These are phyloP conservation scores for Russula griseocarnosa DNA, from an alignment of 768 basidiomycete genomes.

Conservation along the genomic window DNA sequence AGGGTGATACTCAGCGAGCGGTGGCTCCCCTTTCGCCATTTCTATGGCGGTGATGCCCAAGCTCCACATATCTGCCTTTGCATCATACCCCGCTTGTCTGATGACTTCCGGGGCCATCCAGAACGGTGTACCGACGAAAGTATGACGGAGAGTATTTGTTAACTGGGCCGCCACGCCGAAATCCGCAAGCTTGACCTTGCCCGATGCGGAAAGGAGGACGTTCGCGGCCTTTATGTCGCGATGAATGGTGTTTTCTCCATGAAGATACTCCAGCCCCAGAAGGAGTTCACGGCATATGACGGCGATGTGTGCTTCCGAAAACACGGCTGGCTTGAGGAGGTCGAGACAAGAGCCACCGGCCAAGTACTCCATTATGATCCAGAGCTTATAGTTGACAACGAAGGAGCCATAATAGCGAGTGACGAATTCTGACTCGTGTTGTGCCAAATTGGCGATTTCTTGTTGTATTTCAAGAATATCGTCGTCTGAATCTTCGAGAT, in stretches of 20 bases:
- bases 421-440: slow-evolving; percentile 94
- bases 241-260: slow-evolving; percentile 92
- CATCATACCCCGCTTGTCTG: slow-evolving; percentile 92
- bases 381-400: slow-evolving; percentile 93
- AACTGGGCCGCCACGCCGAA: slow-evolving; percentile 98
- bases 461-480: slow-evolving; percentile 98
- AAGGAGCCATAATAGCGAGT: slow-evolving; percentile 97
- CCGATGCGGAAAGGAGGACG: slow-evolving; percentile 81
- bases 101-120: slow-evolving; percentile 99
- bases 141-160: slow-evolving; percentile 89
- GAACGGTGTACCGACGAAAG: slow-evolving; percentile 95
- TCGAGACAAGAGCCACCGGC: slow-evolving; percentile 98
- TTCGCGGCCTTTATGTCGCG: slow-evolving; percentile 99
- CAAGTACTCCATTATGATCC: slow-evolving; percentile 99
- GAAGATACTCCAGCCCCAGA: slow-evolving; percentile 92
- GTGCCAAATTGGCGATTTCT: slow-evolving; percentile 94
- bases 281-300: slow-evolving; percentile 92
- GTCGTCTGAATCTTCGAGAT: slow-evolving; percentile 96
- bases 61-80: slow-evolving; percentile 97
- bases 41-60: slow-evolving; percentile 97
- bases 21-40: slow-evolving; percentile 97
- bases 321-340: slow-evolving; percentile 85
- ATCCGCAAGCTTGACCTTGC: slow-evolving; percentile 96
- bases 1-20: slow-evolving; percentile 93
- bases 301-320: slow-evolving; percentile 92